phyloP scores from a whole-genome alignment of 768 basidiomycete genomes.

The Cystofilobasidium macerans region DNA sequence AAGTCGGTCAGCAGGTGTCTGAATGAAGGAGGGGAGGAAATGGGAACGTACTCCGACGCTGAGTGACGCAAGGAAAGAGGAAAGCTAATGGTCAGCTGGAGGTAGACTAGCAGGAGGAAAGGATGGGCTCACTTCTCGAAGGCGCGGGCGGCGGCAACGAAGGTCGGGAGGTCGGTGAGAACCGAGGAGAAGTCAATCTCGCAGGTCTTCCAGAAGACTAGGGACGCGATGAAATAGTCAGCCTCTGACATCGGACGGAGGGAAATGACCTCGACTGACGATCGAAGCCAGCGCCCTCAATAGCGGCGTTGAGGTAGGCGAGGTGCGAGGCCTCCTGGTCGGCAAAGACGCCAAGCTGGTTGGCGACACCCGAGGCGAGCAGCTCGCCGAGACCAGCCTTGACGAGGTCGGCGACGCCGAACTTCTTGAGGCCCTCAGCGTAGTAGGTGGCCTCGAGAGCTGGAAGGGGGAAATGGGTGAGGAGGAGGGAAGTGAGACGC shows the following conservation, averaged over 20 bases:
- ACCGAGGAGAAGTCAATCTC: neutral
- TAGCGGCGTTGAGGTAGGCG: neutral
- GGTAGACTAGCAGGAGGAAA: neutral
- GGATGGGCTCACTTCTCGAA: conserved; percentile 47
- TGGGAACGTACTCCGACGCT: too few relatives aligned
- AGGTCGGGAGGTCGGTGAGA: conserved; percentile 39
- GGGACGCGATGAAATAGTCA: neutral
- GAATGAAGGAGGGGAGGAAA: too few relatives aligned
- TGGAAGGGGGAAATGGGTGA: neutral
- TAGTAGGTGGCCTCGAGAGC: neutral
- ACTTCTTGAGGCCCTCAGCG: neutral
- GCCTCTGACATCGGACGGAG: neutral
- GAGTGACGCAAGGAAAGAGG: too few relatives aligned
- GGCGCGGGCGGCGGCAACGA: conserved; percentile 59
- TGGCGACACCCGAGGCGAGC: neutral
- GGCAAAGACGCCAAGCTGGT: neutral
- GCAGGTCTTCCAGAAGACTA: conserved; percentile 7
- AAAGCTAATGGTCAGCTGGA: too few relatives aligned
- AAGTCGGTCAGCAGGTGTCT: neutral
- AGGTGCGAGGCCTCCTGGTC: neutral
- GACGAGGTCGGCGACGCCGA: neutral
- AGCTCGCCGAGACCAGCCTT: neutral
- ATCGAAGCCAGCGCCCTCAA: neutral
- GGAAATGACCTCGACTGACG: neutral
- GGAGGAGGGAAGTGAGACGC: neutral